These are phyloP conservation scores for Farysia itapuensis DNA, from an alignment of 1,284 basidiomycete species.

Conservation along the genomic window DNA sequence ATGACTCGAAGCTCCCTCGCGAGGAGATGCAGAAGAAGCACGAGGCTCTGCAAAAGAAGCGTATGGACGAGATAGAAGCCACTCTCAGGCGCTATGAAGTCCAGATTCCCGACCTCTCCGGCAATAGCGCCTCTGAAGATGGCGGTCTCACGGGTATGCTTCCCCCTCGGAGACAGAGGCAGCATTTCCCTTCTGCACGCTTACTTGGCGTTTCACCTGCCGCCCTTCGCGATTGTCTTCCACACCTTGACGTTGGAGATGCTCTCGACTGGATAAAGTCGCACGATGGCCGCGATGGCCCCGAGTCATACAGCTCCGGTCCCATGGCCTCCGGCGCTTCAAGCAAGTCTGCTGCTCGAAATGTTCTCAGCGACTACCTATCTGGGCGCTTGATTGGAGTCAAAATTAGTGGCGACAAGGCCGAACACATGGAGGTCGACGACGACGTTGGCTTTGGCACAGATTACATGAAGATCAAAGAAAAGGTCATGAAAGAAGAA, in stretches of 20 bases:
- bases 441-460: constrained; percentile 28
- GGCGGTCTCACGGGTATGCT: constrained; percentile 19
- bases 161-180: constrained; percentile 26
- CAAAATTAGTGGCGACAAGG: constrained; percentile 2
- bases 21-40: constrained; percentile 26
- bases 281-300: constrained; percentile 58
- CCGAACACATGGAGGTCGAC: constrained; percentile 11
- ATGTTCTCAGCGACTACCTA: constrained; percentile 37
- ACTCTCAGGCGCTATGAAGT: constrained; percentile 44
- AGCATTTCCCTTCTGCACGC: constrained; percentile 47
- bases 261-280: constrained; percentile 69
- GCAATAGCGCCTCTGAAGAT: background rate
- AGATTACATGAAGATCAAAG: constrained; percentile 29
- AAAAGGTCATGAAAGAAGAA: constrained; percentile 26
- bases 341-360: constrained; percentile 16
- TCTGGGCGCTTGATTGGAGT: constrained; percentile 38
- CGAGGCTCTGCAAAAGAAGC: constrained; percentile 19
- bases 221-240: constrained; percentile 74
- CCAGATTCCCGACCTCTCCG: constrained; percentile 11
- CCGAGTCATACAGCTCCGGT: constrained; percentile 49
- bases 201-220: constrained; percentile 70
- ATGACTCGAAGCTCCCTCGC: constrained; percentile 14
- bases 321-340: constrained; percentile 32
- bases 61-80: constrained; percentile 50
- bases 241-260: constrained; percentile 83